Base-by-base conservation (phyloP, 495 filamentous ascomycete genomes). In the Massariosphaeria phaeospora region DNA sequence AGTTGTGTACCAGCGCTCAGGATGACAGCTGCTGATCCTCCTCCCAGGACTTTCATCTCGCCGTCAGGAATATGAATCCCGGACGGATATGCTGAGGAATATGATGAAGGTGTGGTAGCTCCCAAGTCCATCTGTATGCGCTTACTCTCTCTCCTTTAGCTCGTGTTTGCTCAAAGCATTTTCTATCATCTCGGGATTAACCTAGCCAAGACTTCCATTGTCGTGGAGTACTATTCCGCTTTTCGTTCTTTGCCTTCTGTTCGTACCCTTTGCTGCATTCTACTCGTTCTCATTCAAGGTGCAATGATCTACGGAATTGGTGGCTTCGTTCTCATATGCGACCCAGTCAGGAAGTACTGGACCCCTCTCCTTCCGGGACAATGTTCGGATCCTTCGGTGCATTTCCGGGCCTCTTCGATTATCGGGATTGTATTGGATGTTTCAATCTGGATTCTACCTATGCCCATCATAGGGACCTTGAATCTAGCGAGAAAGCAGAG, bases 401-500 rank as follows among this genome's bases (percentile, higher is more conserved):
- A 69, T 49, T 70, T 66, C 60, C 20, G 54, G 21, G 58, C 60
- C 0, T 48, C 60, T 21, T 65, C 65, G 0, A 55, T 39, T 7
- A 51, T 64, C 2, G 64, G 68, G 29, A 66, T 68, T 46, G 29
- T 53, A 10, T 40, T 68, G 15, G 65, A 69, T 48, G 57, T 63
- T 26, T 31, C 62, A 1, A 38, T 68, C 15, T 56, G 69, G 52
- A 21, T 65, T 9, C 34, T 68, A n/a, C 68, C 68, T 12, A 55
- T 71, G 39, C 67, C 64, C 10, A 41, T 59, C 2, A 60, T 70
- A 15, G 39, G 29, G 26, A 41, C 33, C 12, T 53, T 71, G 20
- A 59, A 53, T 27, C 48, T 71, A 10, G 55, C 59, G 8, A 52
- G 50, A 20, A 52, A 56, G 45, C 67, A 82, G 55, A 84, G 79